Percentiles rank a stretch among this genome's conserved stretches.
phyloP scores from a whole-genome alignment of 768 basidiomycete genomes.

The Tulasnella calospora region DNA sequence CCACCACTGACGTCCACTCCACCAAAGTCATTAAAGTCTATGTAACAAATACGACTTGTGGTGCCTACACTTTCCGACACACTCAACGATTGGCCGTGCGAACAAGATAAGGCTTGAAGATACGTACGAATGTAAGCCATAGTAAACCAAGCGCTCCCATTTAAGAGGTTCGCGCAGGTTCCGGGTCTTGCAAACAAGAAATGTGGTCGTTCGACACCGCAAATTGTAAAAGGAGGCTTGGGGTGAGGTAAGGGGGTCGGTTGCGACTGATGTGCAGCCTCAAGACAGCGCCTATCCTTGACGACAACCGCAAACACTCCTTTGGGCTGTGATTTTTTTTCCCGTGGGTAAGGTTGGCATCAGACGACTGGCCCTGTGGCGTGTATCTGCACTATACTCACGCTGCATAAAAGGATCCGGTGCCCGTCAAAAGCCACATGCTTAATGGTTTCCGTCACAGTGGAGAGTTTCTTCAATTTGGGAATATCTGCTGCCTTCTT shows the following conservation, averaged over 20 bases:
- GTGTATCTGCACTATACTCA: neutral
- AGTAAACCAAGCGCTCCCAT: neutral
- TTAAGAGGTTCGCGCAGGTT: neutral
- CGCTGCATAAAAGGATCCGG: neutral
- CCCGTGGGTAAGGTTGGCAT: neutral
- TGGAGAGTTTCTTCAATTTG: neutral
- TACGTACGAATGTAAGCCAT: neutral
- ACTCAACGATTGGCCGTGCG: neutral
- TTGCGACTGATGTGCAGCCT: neutral
- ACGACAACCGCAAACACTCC: neutral
- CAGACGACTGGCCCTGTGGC: no score
- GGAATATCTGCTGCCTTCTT: neutral
- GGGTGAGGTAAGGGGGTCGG: neutral
- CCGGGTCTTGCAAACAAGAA: neutral
- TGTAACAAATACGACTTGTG: neutral
- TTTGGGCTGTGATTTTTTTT: neutral
- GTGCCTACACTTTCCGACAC: neutral
- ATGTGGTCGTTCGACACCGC: neutral
- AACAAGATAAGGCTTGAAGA: neutral
- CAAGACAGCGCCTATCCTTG: neutral
- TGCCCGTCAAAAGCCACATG: neutral
- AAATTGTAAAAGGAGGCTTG: neutral
- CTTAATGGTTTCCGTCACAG: neutral
- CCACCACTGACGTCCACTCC: no score
- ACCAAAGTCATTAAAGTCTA: neutral